phyloP scores from a whole-genome alignment of 2,329 filamentous ascomycete genomes.

The Colletotrichum gloeosporioides region DNA sequence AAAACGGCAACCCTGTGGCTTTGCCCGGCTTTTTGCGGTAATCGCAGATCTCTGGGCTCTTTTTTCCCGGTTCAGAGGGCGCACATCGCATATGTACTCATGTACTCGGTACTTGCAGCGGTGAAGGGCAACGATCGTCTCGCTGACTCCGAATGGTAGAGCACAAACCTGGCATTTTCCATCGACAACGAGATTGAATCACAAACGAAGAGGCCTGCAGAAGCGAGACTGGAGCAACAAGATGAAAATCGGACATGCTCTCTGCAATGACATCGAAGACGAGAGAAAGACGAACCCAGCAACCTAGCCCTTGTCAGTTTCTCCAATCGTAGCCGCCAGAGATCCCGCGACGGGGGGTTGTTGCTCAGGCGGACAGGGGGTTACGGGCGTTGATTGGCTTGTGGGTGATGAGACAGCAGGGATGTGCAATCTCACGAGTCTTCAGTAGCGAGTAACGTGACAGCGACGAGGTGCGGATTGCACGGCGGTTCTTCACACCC shows the following conservation, averaged over 20 bases:
- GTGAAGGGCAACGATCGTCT: slow-evolving; percentile 11
- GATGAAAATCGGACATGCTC: not conserved
- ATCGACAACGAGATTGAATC: not conserved
- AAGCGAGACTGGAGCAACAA: not conserved
- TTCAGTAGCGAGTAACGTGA: slow-evolving; percentile 37
- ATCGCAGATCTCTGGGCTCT: slow-evolving; percentile 17
- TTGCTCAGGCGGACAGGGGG: slow-evolving; percentile 33
- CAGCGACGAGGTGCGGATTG: slow-evolving; percentile 29
- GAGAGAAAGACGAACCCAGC: not conserved
- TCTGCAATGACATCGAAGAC: not conserved
- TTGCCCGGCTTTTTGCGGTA: not conserved
- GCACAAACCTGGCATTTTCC: not conserved
- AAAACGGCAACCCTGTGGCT: slow-evolving; percentile 4
- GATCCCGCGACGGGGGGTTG: slow-evolving; percentile 28
- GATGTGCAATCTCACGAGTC: slow-evolving; percentile 22
- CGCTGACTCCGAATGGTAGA: slow-evolving; percentile 15
- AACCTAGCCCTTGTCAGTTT: slow-evolving; percentile 14
- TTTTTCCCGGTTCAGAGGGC: not conserved
- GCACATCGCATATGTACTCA: not conserved
- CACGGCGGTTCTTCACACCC: slow-evolving; percentile 12
- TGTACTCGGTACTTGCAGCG: slow-evolving; percentile 19
- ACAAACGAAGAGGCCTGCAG: not conserved
- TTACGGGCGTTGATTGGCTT: slow-evolving; percentile 36
- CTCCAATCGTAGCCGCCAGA: slow-evolving; percentile 40
- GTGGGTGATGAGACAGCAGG: slow-evolving; percentile 27